phyloP scores from a whole-genome alignment of 163 green algal species.

The Scenedesmus sp. region DNA sequence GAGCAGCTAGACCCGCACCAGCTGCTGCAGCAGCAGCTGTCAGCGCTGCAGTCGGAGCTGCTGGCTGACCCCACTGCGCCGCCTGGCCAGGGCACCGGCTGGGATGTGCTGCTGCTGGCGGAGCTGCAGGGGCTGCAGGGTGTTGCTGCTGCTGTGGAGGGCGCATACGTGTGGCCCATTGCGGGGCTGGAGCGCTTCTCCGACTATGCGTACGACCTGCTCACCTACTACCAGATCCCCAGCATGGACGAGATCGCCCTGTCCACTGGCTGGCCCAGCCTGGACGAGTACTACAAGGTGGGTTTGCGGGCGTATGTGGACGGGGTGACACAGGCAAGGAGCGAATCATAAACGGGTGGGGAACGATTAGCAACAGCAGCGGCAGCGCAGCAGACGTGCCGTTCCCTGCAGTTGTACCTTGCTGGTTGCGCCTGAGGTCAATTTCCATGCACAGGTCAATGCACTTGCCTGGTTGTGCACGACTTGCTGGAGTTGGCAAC shows the following conservation, averaged over 20 bases:
- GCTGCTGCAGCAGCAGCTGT: not conserved
- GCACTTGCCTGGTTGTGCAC: no score
- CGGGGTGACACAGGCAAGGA: no score
- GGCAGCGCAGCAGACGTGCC: no score
- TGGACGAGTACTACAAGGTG: conserved; percentile 89
- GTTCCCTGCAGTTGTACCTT: no score
- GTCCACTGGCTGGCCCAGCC: conserved; percentile 82
- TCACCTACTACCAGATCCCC: not conserved
- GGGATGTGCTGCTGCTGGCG: not conserved
- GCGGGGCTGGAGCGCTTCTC: conserved; percentile 40
- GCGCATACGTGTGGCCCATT: conserved; percentile 23
- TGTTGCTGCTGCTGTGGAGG: not conserved
- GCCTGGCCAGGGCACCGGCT: not conserved
- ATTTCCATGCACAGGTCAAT: no score
- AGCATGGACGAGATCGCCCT: not conserved
- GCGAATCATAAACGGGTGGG: no score
- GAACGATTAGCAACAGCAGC: no score
- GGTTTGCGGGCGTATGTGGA: not conserved
- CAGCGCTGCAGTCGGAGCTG: not conserved
- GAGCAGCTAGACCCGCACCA: not conserved
- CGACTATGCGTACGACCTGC: conserved; percentile 32
- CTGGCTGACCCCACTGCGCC: not conserved
- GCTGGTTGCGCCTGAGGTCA: no score
- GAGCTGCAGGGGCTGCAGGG: not conserved
- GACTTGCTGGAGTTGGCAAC: no score